phyloP scores from a whole-genome alignment of 192 early-diverging fungal species.

The Backusella tuberculispora region DNA sequence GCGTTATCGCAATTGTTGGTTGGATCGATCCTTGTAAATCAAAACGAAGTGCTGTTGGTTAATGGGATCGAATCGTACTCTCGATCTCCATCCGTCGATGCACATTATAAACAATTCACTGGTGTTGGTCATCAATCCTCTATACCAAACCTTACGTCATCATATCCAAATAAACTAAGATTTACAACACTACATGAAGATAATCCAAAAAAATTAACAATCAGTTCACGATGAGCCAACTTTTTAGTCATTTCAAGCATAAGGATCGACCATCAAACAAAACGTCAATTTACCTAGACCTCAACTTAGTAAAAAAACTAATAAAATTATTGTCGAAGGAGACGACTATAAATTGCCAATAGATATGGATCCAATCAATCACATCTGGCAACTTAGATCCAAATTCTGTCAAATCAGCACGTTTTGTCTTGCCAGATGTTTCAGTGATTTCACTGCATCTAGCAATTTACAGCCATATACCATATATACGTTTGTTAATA shows the following conservation, averaged over 20 bases:
- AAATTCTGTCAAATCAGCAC: neutral
- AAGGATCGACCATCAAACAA: no score
- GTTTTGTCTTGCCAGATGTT: constrained; percentile 1
- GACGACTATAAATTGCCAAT: neutral
- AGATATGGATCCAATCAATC: neutral
- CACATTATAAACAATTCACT: neutral
- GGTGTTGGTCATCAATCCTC: neutral
- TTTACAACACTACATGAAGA: neutral
- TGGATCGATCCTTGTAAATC: neutral
- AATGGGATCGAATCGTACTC: neutral
- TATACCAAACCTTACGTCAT: neutral
- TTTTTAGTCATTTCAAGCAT: neutral
- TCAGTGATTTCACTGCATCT: neutral
- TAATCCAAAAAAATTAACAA: neutral
- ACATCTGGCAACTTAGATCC: neutral
- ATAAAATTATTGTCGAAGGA: neutral
- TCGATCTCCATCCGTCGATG: neutral
- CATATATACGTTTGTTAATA: neutral
- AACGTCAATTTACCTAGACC: neutral
- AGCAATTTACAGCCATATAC: constrained; percentile 1
- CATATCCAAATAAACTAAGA: neutral
- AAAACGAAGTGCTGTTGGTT: neutral
- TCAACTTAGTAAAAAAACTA: neutral
- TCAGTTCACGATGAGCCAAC: neutral
- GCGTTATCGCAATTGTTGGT: neutral